These are phyloP conservation scores for Carex sylvatica DNA, from an alignment of 202 grass and related monocot genomes.

Conservation along the genomic window DNA sequence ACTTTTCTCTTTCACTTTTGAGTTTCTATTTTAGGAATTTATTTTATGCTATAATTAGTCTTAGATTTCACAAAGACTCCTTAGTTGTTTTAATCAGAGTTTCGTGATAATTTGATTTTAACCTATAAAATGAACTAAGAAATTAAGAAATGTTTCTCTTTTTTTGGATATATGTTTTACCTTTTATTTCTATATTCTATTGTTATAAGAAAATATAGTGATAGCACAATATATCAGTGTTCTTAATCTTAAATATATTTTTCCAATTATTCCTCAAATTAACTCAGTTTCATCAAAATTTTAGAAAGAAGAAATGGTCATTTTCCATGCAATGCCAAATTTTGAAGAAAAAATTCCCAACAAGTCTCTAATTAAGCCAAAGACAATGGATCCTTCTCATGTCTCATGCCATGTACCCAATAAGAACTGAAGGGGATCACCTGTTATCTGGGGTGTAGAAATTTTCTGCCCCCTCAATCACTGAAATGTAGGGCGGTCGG, in stretches of 20 bases:
- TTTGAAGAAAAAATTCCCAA: constrained; percentile 2
- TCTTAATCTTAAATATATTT: not conserved
- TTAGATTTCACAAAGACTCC: not conserved
- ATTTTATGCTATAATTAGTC: not conserved
- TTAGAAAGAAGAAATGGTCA: constrained; percentile 17
- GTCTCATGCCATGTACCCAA: constrained; percentile 7
- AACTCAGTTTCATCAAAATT: not conserved
- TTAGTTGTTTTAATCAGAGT: not conserved
- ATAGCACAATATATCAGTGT: not conserved
- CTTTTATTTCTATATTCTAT: not conserved
- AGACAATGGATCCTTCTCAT: constrained; percentile 18
- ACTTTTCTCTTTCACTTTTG: not conserved
- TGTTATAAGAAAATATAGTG: not conserved
- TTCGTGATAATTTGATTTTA: not conserved
- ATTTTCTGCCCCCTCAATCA: no score
- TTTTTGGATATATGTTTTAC: not conserved
- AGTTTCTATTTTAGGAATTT: not conserved
- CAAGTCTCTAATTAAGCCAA: not conserved
- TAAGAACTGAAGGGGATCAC: no score
- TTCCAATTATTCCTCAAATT: not conserved
- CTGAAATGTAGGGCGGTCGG: no score
- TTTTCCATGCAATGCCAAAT: not conserved
- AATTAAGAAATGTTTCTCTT: not conserved
- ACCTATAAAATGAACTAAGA: not conserved
- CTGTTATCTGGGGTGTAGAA: no score